A percentile compares a stretch with the other conserved stretches of the same genome.
phyloP scores from a whole-genome alignment of 2,329 filamentous ascomycete genomes.

The Chalaropsis ovoidea region DNA sequence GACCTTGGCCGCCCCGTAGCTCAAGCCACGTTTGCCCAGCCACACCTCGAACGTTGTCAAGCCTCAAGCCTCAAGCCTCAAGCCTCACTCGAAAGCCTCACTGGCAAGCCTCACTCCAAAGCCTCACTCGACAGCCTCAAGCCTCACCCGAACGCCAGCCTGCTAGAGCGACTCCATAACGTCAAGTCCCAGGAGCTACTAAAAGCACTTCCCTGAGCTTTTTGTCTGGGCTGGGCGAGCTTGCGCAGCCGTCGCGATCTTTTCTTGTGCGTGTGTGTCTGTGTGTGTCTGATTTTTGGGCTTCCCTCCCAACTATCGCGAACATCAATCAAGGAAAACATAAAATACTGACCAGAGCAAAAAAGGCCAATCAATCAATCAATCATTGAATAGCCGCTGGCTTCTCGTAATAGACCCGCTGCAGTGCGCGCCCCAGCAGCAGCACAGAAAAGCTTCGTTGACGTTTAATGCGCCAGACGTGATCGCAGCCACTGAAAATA shows the following conservation, averaged over 20 bases:
- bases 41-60: neutral
- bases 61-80: conserved; percentile 13
- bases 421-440: too few species aligned
- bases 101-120: too few species aligned
- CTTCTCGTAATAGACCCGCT: too few species aligned
- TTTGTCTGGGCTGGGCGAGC: neutral
- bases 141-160: neutral
- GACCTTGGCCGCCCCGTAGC: conserved; percentile 28
- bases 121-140: neutral
- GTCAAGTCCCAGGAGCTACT: neutral
- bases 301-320: neutral
- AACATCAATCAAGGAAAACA: too few species aligned
- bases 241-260: neutral
- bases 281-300: neutral
- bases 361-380: too few species aligned
- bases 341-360: too few species aligned
- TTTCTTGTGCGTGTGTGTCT: neutral
- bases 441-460: too few species aligned
- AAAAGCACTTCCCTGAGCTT: neutral
- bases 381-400: too few species aligned
- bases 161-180: neutral
- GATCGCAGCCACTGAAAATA: conserved; percentile 4
- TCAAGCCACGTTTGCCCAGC: conserved; percentile 17
- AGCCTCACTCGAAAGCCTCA: conserved; percentile 4
- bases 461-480: too few species aligned